Base-by-base conservation (phyloP, 768 basidiomycete genomes). In the Panaeolus papilionaceus region DNA sequence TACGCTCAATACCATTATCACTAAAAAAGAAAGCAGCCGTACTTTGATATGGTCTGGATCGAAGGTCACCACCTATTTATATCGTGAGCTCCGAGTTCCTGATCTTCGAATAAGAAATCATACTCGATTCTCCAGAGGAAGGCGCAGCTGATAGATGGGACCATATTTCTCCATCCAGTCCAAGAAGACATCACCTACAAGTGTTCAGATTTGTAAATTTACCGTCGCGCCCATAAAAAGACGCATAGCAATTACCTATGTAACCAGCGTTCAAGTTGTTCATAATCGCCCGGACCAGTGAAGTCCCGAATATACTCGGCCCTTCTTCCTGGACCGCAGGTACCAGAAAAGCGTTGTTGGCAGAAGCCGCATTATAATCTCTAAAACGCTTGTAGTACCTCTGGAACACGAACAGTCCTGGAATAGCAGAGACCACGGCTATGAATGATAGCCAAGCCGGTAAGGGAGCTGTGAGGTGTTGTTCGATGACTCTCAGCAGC, bases 11-110 rank as follows among this genome's bases (percentile, higher is more conserved):
- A 33, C 16, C 12, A 8, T 0, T 9, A 58, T 28, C 16, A 16
- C 16, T 14, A 33, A 58, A 9, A 28, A 33, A 28, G 14, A 4
- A 18, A 28, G 11, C 26, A 37, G 54, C 28, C 28, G 12, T 64
- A 64, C 64, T 38, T 64, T 64, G 28, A 64, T 28, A 64, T 64
- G 64, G 47, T 64, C 64, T 16, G 64, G 64, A n/a, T 64, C 64
- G n/a, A 64, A 64, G 40, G 64, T 64, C 42, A 64, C 47, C n/a
- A 64, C 37, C 64, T 64, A 58, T 58, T 33, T 33, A 28, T 58
- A 58, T 33, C 54, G 28, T 58, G 54, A 58, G 54, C 14, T 33
- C 4, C 26, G 4, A 33, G 8, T 58, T 28, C 54, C 26, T 58
- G 33, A 58, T 28, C 33, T 58, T 58, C 33, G 54, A 58, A 26